Conservation (phyloP, 1,284 basidiomycete genomes). For the Ustilago esculenta region DNA sequence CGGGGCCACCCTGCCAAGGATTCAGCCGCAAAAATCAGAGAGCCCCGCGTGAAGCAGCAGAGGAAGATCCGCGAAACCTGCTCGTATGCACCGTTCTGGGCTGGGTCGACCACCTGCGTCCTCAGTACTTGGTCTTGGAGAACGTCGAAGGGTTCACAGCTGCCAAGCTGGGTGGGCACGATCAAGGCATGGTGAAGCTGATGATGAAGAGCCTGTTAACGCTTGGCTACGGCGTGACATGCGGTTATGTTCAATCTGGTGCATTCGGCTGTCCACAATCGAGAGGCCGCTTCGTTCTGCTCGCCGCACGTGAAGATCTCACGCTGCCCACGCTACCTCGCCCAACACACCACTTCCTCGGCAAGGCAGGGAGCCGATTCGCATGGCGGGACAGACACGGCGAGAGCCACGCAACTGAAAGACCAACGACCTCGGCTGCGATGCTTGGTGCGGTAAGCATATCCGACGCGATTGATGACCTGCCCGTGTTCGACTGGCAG, state of each 20-base stretch:
- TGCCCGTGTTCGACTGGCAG: conserved; percentile 37
- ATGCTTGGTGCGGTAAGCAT: conserved; percentile 18
- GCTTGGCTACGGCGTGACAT: conserved; percentile 22
- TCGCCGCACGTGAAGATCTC: conserved; percentile 10
- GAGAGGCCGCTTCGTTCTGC: conserved; percentile 17
- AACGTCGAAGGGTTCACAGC: conserved; percentile 33
- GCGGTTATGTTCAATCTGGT: conserved; percentile 26
- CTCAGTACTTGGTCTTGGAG: conserved; percentile 30
- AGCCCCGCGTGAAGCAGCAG: conserved; percentile 10
- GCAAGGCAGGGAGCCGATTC: background rate
- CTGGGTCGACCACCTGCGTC: conserved; percentile 32
- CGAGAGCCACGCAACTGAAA: background rate
- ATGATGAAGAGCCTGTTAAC: conserved; percentile 12
- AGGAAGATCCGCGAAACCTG: conserved; percentile 28
- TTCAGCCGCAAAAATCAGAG: conserved; percentile 26
- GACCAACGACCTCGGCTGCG: background rate
- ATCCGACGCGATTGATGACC: conserved; percentile 22
- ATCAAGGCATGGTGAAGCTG: conserved; percentile 27
- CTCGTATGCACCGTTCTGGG: conserved; percentile 27
- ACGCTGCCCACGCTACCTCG: conserved; percentile 22
- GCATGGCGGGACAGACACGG: conserved; percentile 18
- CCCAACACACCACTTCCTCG: conserved; percentile 26
- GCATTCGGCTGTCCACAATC: conserved; percentile 34
- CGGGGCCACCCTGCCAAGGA: conserved; percentile 41
- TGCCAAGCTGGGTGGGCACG: conserved; percentile 16